Conservation (phyloP, 1,284 basidiomycete species). For the Ceratobasidium sp. region DNA sequence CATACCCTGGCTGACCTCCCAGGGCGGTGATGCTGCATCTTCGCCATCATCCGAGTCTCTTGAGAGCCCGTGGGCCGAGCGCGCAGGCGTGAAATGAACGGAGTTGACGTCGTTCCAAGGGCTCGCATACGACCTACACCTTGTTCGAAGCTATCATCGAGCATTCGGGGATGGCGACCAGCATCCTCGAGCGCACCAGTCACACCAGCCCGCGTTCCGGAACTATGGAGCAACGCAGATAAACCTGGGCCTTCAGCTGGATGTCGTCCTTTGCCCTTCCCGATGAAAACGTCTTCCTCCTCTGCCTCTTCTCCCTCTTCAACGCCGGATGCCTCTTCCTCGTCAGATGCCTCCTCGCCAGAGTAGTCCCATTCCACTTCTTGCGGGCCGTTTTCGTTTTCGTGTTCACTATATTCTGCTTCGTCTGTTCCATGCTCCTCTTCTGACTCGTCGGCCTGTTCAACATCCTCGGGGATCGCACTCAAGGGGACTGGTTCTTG, state of each 20-base stretch:
- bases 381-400: neutral
- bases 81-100: constrained; percentile 9
- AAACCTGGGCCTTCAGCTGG: constrained; percentile 27
- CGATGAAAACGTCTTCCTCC: constrained; percentile 29
- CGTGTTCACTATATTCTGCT: constrained; percentile 3
- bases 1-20: neutral
- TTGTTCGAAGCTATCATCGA: constrained; percentile 32
- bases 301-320: constrained; percentile 17
- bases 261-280: constrained; percentile 33
- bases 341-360: constrained; percentile 23
- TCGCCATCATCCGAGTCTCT: neutral
- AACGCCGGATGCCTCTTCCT: constrained; percentile 13
- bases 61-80: neutral
- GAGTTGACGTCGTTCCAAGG: constrained; percentile 22
- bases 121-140: constrained; percentile 27
- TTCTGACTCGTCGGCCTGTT: constrained; percentile 6
- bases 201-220: constrained; percentile 7
- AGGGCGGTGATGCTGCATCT: neutral
- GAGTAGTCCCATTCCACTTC: constrained; percentile 9
- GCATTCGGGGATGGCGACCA: neutral
- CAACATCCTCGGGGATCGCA: constrained; percentile 20
- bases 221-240: constrained; percentile 3
- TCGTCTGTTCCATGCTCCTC: constrained; percentile 38
- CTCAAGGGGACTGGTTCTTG: neutral
- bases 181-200: neutral